Conservation (phyloP, 257 asterid species). For the Mitragyna speciosa region DNA sequence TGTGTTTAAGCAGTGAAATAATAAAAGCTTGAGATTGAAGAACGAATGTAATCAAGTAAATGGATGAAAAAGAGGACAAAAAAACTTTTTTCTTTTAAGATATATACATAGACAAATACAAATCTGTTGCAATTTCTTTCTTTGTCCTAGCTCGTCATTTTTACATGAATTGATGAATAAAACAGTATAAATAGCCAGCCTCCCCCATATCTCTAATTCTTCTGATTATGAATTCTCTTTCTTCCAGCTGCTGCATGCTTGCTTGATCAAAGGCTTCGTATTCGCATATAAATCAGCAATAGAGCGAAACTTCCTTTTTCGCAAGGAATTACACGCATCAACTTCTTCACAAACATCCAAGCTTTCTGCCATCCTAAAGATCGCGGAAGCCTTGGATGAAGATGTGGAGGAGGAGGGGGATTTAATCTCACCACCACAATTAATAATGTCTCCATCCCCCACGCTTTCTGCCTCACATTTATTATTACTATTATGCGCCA, state of each 20-base stretch:
- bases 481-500: too few species aligned
- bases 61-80: too few species aligned
- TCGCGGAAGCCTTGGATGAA: too few species aligned
- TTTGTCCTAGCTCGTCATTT: background rate
- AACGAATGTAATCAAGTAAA: too few species aligned
- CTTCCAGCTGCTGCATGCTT: background rate
- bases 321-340: background rate
- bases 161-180: background rate
- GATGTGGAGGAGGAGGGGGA: background rate
- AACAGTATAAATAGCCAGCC: background rate
- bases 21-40: too few species aligned
- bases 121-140: too few species aligned
- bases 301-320: conserved; percentile 32
- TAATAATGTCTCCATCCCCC: background rate
- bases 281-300: conserved; percentile 38
- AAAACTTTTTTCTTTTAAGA: too few species aligned
- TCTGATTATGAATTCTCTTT: too few species aligned
- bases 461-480: conserved; percentile 14
- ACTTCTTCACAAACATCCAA: background rate
- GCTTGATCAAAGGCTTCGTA: conserved; percentile 26
- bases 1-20: too few species aligned
- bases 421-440: background rate
- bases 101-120: too few species aligned
- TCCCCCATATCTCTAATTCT: too few species aligned
- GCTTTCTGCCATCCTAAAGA: background rate